Percentiles rank a stretch among this genome's conserved stretches.
Evolutionary conservation across 2,329 filamentous ascomycete genomes (phyloP).

Genomic region (Pyricularia sp.): DNA sequence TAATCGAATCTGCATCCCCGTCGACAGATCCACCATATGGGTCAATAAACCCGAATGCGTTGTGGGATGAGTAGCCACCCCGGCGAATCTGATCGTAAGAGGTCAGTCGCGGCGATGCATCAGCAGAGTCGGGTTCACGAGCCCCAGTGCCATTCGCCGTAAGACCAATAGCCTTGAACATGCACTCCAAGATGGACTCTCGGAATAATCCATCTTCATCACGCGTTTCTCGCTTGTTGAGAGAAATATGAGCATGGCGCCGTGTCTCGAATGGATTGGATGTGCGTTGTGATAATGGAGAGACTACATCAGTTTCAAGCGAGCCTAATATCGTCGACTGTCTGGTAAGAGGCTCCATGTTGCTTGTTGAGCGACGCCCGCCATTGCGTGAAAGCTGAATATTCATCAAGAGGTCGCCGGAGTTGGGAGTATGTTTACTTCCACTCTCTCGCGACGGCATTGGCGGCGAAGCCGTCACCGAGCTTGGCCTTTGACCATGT

Average conservation of each 20-base stretch:
- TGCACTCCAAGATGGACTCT: constrained; percentile 82
- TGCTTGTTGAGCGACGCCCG: constrained; percentile 28
- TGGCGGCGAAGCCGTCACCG: constrained; percentile 22
- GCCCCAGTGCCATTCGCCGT: constrained; percentile 53
- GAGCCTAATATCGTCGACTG: constrained; percentile 15
- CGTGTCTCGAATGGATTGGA: constrained; percentile 46
- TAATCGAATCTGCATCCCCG: constrained; percentile 75
- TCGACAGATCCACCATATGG: constrained; percentile 66
- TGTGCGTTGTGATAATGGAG: constrained; percentile 34
- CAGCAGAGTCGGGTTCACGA: constrained; percentile 59
- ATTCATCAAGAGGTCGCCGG: constrained; percentile 71
- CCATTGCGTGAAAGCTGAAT: constrained; percentile 55
- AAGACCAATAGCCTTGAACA: constrained; percentile 86
- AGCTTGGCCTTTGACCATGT: constrained; percentile 28
- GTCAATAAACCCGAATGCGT: constrained; percentile 86
- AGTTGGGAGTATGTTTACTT: constrained; percentile 40
- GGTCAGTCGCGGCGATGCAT: constrained; percentile 71
- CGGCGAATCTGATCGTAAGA: constrained; percentile 73
- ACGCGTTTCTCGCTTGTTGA: constrained; percentile 64
- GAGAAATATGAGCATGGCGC: constrained; percentile 32
- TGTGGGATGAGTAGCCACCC: constrained; percentile 63
- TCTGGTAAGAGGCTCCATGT: constrained; percentile 12
- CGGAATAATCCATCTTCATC: constrained; percentile 86
- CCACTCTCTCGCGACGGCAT: constrained; percentile 25
- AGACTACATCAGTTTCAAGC: constrained; percentile 22